Evolutionary conservation across 2,329 filamentous ascomycete genomes (phyloP).

Genomic region (Metarhizium guizhouense): DNA sequence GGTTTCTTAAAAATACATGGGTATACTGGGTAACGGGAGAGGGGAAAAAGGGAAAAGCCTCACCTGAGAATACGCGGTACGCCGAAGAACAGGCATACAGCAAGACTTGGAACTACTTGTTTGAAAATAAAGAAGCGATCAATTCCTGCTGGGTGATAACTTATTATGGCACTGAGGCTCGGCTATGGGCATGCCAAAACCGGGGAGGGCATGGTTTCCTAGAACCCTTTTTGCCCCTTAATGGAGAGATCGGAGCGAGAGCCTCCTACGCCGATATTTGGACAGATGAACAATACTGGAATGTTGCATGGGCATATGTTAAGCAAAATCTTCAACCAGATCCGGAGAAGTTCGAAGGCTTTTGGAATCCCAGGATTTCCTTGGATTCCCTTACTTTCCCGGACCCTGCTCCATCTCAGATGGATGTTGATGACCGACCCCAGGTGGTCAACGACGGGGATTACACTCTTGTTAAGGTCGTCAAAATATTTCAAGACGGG

Average conservation of each 20-base stretch:
- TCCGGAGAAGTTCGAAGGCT: background rate
- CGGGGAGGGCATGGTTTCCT: background rate
- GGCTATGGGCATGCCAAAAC: background rate
- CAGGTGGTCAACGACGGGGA: background rate
- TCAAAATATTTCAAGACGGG: no score
- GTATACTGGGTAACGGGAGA: background rate
- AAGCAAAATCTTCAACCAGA: background rate
- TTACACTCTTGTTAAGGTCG: background rate
- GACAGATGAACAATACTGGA: background rate
- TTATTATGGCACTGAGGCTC: background rate
- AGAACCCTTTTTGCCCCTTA: background rate
- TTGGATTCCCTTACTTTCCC: no score
- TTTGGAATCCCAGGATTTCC: background rate
- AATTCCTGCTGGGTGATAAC: constrained; percentile 1
- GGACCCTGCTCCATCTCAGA: no score
- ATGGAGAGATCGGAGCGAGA: background rate
- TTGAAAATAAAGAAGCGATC: background rate
- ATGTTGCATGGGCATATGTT: background rate
- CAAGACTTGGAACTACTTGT: background rate
- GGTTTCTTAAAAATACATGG: background rate
- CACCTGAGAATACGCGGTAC: background rate
- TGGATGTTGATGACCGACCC: no score
- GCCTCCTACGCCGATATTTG: background rate
- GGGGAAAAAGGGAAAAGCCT: background rate
- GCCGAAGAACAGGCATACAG: constrained; percentile 1